These are phyloP conservation scores for Arthonia radiata DNA, from an alignment of 495 filamentous ascomycete genomes.

Conservation along the genomic window DNA sequence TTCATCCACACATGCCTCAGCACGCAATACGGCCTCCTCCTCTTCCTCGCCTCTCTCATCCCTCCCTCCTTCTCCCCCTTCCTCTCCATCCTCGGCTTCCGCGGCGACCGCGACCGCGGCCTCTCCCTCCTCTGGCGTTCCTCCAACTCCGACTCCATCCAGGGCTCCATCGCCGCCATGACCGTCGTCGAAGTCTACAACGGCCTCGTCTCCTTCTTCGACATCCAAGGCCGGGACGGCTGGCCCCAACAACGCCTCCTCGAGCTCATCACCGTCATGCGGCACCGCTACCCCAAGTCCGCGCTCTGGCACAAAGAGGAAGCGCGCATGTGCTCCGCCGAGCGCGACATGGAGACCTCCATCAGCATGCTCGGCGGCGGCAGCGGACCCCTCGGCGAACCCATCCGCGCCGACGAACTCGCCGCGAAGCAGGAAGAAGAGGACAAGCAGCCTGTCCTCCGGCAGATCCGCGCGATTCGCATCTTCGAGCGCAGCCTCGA, in stretches of 20 bases:
- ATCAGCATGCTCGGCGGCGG: conserved; percentile 39
- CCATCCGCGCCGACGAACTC: too few relatives aligned
- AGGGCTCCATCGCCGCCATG: conserved; percentile 71
- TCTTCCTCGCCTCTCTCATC: conserved; percentile 69
- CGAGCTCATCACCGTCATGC: conserved; percentile 47
- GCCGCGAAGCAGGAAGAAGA: too few relatives aligned
- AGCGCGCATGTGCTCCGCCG: conserved; percentile 49
- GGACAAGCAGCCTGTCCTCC: conserved; percentile 44
- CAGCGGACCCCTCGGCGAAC: too few relatives aligned
- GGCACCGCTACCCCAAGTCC: conserved; percentile 52
- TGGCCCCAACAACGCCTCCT: conserved; percentile 49
- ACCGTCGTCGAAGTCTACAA: conserved; percentile 72
- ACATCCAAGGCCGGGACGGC: conserved; percentile 43
- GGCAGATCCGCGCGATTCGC: conserved; percentile 56
- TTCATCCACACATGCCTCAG: conserved; percentile 75
- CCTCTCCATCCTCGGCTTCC: conserved; percentile 74
- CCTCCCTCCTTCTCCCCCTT: conserved; percentile 71
- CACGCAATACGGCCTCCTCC: conserved; percentile 69
- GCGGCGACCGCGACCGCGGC: conserved; percentile 66
- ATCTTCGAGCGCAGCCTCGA: conserved; percentile 68
- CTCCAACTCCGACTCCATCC: conserved; percentile 64
- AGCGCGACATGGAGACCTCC: conserved; percentile 40
- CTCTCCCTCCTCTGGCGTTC: conserved; percentile 79
- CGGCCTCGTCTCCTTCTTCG: conserved; percentile 56
- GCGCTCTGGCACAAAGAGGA: conserved; percentile 80